phyloP scores from a whole-genome alignment of 768 basidiomycete genomes.

The Hericium erinaceus region DNA sequence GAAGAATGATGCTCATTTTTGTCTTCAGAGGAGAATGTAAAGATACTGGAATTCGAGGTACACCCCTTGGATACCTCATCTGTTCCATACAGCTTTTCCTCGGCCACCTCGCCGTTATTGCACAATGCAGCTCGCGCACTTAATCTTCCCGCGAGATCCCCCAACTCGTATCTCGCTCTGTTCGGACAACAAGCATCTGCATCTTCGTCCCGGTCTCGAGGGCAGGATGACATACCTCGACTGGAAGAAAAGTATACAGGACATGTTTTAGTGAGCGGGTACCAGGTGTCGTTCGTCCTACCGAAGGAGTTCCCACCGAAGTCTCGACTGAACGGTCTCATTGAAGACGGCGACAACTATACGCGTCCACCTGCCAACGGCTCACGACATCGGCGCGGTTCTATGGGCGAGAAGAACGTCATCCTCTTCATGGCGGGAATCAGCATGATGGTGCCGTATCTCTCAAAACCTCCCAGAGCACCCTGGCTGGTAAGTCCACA shows the following conservation, averaged over 20 bases:
- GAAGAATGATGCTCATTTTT: slow-evolving; percentile 1
- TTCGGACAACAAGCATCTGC: slow-evolving; percentile 28
- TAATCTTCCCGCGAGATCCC: slow-evolving; percentile 55
- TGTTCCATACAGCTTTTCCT: slow-evolving; percentile 68
- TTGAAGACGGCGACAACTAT: slow-evolving; percentile 5
- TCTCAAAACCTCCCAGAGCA: slow-evolving; percentile 55
- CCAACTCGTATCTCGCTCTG: slow-evolving; percentile 50
- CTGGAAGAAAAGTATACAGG: slow-evolving; percentile 66
- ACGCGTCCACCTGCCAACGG: slow-evolving; percentile 7
- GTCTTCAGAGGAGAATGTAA: slow-evolving; percentile 68
- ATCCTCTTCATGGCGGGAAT: slow-evolving; percentile 77
- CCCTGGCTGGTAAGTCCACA: slow-evolving; percentile 53
- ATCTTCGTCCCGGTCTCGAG: slow-evolving; percentile 28
- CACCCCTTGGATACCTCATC: slow-evolving; percentile 69
- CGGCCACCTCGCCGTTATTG: slow-evolving; percentile 50
- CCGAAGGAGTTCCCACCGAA: slow-evolving; percentile 49
- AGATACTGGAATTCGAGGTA: slow-evolving; percentile 61
- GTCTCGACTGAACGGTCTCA: slow-evolving; percentile 10
- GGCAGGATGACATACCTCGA: slow-evolving; percentile 26
- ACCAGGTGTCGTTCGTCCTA: slow-evolving; percentile 66
- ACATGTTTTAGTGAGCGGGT: slow-evolving; percentile 66
- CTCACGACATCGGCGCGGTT: slow-evolving; percentile 32
- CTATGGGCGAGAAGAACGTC: slow-evolving; percentile 48
- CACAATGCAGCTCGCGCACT: slow-evolving; percentile 62
- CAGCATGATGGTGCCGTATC: slow-evolving; percentile 65